Percentiles rank a stretch among this genome's conserved stretches.
Evolutionary conservation across 306 rosid species (phyloP).

Genomic region (Nissolia schottii): DNA sequence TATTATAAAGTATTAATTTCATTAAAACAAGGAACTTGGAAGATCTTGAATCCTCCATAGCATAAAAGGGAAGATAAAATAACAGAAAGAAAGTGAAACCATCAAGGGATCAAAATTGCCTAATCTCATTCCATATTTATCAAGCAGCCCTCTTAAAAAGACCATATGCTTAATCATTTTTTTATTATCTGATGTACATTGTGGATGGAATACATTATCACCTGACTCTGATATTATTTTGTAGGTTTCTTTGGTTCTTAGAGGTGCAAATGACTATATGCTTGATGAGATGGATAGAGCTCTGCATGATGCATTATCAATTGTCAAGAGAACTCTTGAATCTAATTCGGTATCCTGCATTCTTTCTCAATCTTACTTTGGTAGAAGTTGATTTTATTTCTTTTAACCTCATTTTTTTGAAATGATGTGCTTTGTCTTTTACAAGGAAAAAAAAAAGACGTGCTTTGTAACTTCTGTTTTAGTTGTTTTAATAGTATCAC

Average conservation of each 20-base stretch:
- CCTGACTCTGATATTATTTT: conserved; percentile 12
- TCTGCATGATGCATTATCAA: conserved; percentile 85
- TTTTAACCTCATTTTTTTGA: neutral
- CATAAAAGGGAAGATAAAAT: neutral
- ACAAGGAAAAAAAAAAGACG: neutral
- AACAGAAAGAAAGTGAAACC: neutral
- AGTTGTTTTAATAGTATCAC: neutral
- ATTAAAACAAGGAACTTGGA: neutral
- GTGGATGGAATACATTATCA: neutral
- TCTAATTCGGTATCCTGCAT: conserved; percentile 65
- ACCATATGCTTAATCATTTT: neutral
- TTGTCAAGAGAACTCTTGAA: conserved; percentile 94
- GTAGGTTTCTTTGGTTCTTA: conserved; percentile 78
- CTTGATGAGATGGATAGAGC: conserved; percentile 99
- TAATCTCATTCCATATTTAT: neutral
- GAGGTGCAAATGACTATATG: conserved; percentile 99
- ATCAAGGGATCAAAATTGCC: neutral
- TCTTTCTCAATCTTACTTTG: neutral
- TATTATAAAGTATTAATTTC: neutral
- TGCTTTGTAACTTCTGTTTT: neutral
- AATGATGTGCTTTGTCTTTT: neutral
- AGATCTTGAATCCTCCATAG: neutral
- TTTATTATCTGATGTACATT: neutral
- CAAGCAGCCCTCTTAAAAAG: neutral
- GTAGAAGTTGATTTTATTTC: neutral